phyloP scores from a whole-genome alignment of 495 filamentous ascomycete genomes.

The Xylaria nigripes region DNA sequence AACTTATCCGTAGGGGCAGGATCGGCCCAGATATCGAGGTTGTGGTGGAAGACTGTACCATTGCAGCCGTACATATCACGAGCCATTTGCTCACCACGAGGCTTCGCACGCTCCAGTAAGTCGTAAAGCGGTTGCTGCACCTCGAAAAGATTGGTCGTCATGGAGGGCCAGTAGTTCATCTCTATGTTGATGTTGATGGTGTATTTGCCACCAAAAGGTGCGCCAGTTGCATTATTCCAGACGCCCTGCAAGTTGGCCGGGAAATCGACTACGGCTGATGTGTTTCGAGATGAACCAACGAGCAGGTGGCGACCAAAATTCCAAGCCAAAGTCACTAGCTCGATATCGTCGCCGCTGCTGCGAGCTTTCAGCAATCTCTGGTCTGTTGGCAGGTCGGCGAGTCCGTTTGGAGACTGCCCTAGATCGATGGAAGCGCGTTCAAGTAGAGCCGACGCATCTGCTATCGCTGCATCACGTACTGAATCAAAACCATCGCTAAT shows the following conservation, averaged over 20 bases:
- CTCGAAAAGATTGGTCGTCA: slow-evolving; percentile 36
- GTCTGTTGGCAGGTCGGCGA: slow-evolving; percentile 26
- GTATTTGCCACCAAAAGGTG: slow-evolving; percentile 48
- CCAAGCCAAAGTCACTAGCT: slow-evolving; percentile 31
- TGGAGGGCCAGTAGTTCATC: slow-evolving; percentile 55
- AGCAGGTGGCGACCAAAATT: slow-evolving; percentile 44
- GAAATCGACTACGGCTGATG: slow-evolving; percentile 10
- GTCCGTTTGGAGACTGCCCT: slow-evolving; percentile 13
- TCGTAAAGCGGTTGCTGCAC: slow-evolving; percentile 7
- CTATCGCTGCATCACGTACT: slow-evolving; percentile 9
- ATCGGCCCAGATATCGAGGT: slow-evolving; percentile 46
- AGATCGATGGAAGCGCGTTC: slow-evolving; percentile 29
- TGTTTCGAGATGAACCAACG: slow-evolving; percentile 34
- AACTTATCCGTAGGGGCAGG: slow-evolving; percentile 38
- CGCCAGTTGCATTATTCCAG: slow-evolving; percentile 45
- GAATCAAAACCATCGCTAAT: slow-evolving; percentile 10
- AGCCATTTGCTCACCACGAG: slow-evolving; percentile 33
- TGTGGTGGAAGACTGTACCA: slow-evolving; percentile 42
- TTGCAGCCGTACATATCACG: slow-evolving; percentile 43
- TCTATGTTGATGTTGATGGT: slow-evolving; percentile 53
- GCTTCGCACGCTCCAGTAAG: neutral
- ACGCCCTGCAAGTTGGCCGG: slow-evolving; percentile 54
- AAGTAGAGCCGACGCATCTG: slow-evolving; percentile 23
- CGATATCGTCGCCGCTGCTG: slow-evolving; percentile 25
- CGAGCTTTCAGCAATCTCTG: slow-evolving; percentile 16